Percentiles rank a stretch among this genome's conserved stretches.
These are phyloP conservation scores for Leccinum proximum DNA, from an alignment of 1,284 basidiomycete genomes.

Conservation along the genomic window DNA sequence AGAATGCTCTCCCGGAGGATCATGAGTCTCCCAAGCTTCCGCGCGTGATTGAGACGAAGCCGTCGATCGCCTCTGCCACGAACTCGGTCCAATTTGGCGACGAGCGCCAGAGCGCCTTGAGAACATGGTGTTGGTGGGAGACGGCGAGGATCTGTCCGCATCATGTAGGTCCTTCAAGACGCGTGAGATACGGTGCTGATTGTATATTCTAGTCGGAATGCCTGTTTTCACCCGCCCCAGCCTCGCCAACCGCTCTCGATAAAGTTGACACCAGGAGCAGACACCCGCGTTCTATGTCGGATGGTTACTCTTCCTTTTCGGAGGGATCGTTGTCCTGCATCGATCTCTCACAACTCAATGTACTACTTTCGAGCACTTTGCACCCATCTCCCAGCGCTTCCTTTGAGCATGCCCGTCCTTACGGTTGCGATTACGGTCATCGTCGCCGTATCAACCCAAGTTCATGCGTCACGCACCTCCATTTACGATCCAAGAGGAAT, in stretches of 20 bases:
- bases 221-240: slow-evolving; percentile 59
- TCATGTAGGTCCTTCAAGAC: slow-evolving; percentile 43
- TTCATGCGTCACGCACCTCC: slow-evolving; percentile 59
- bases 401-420: slow-evolving; percentile 39
- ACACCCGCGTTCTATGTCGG: slow-evolving; percentile 63
- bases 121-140: slow-evolving; percentile 44
- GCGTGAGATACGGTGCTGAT: slow-evolving; percentile 4
- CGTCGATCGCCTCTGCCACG: slow-evolving; percentile 58
- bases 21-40: slow-evolving; percentile 38
- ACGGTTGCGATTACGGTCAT: slow-evolving; percentile 66
- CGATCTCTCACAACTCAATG: slow-evolving; percentile 59
- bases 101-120: slow-evolving; percentile 34
- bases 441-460: slow-evolving; percentile 62
- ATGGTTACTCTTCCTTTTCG: slow-evolving; percentile 58
- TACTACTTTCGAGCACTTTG: slow-evolving; percentile 48
- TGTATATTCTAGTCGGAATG: slow-evolving; percentile 35
- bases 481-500: slow-evolving; percentile 74
- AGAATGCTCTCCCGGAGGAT: slow-evolving; percentile 27
- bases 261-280: slow-evolving; percentile 52
- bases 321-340: slow-evolving; percentile 75
- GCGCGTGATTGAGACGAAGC: slow-evolving; percentile 47
- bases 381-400: slow-evolving; percentile 33
- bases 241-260: slow-evolving; percentile 53
- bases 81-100: slow-evolving; percentile 57
- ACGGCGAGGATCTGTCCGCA: slow-evolving; percentile 57